Evolutionary conservation across 805 yeast genomes (phyloP), one percentile per base, ranked within the genome.

Genomic region (Ogataea populi-albae): DNA sequence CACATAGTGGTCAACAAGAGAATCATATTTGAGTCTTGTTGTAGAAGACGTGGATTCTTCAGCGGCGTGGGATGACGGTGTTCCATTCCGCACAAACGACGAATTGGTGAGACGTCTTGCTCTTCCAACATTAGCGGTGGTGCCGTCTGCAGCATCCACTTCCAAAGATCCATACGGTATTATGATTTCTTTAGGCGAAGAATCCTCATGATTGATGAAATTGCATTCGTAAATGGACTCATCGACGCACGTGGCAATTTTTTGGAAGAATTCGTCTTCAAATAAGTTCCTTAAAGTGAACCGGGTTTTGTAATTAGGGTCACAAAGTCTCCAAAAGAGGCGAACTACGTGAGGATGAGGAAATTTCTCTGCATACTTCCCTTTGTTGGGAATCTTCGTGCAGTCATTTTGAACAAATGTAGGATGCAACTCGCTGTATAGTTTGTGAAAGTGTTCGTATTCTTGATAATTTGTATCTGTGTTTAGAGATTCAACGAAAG

Each of bases 291-390:
- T 66, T 43, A 84, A 49, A 12, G 71, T 66, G 52, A 77, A 77
- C 43, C 94, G 66, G 6, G 73, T 65, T 2, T 49, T 51, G 0
- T 72, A 65, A 17, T 75, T 63, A 3, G 87, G 86, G 50, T 83
- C 88, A 48, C 82, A 75, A 34, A 84, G 59, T 55, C 83, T 74
- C 87, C 89, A 82, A 6, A 86, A 52, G 6, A 54, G 26, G 24
- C 55, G 45, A 6, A 50, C 41, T 11, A 52, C 36, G 18, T 34
- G 36, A 5, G 45, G 39, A 24, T 41, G 32, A 1, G 50, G 53
- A 30, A 54, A 48, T 6, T 46, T 37, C n/a, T 43, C 41, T 6
- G 55, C 38, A 25, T 45, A 47, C 11, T 79, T 5, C 70, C 62
- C 50, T n/a, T 37, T 30, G 66, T 66, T 32, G 62, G 76, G 63